Evolutionary conservation across 495 filamentous ascomycete species (phyloP).

Genomic region (Schizothecium vesticola): DNA sequence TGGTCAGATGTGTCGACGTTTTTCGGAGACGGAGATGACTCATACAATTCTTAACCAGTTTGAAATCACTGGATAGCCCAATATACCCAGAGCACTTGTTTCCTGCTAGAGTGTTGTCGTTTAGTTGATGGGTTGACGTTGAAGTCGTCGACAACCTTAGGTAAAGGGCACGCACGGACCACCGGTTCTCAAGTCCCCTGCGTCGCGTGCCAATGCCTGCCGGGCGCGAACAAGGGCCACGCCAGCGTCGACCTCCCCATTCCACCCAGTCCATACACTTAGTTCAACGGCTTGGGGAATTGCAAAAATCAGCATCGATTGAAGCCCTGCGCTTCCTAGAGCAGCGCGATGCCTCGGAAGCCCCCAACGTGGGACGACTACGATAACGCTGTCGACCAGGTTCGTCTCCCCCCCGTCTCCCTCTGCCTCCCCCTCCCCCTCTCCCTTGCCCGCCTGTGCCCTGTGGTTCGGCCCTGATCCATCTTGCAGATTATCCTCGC

Average conservation of each 20-base stretch:
- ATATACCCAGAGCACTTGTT: background rate
- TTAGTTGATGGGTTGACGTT: background rate
- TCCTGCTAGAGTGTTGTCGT: background rate
- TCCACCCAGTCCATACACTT: background rate
- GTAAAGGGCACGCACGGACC: background rate
- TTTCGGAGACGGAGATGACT: background rate
- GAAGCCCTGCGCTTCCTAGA: conserved; percentile 12
- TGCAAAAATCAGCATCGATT: background rate
- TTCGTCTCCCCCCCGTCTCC: conserved; percentile 14
- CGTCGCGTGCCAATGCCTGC: background rate
- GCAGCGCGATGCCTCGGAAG: conserved; percentile 40
- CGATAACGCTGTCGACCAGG: conserved; percentile 48
- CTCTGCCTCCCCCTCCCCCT: background rate
- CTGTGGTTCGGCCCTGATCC: background rate
- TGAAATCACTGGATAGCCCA: background rate
- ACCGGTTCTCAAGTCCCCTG: background rate
- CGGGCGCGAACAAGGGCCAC: background rate
- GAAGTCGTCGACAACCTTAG: background rate
- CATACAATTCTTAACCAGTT: background rate
- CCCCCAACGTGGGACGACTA: conserved; percentile 50
- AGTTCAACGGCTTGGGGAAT: background rate
- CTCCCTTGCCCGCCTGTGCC: background rate
- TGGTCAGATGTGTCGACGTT: background rate
- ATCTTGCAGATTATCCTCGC: conserved; percentile 76
- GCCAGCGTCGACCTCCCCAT: background rate